Conservation (phyloP, 352 stramenopile species). For the Globisporangium orthogonon region DNA sequence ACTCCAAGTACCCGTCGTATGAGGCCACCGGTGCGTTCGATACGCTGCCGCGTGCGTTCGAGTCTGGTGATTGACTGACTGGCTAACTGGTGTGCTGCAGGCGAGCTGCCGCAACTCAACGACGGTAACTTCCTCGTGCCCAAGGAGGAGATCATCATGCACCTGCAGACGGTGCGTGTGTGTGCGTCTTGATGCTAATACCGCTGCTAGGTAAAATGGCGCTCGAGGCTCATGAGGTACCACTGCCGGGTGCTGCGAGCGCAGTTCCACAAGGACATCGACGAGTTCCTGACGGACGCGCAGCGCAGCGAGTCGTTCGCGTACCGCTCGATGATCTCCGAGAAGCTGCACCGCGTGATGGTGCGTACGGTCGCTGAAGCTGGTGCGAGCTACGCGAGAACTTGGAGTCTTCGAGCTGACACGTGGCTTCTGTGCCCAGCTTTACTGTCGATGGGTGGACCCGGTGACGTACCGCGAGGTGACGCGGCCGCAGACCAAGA, state of each 20-base stretch:
- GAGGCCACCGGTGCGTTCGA: slow-evolving; percentile 53
- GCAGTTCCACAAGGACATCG: slow-evolving; percentile 81
- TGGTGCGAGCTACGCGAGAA: background rate
- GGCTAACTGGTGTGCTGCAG: slow-evolving; percentile 11
- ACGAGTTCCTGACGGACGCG: slow-evolving; percentile 51
- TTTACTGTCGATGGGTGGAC: slow-evolving; percentile 84
- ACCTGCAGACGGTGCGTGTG: slow-evolving; percentile 65
- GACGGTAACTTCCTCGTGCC: slow-evolving; percentile 85
- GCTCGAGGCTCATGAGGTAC: no score
- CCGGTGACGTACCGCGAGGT: slow-evolving; percentile 79
- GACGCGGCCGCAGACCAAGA: slow-evolving; percentile 75
- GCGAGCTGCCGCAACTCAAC: slow-evolving; percentile 75
- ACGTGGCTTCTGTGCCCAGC: slow-evolving; percentile 9
- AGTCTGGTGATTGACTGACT: background rate
- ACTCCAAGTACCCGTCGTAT: slow-evolving; percentile 78
- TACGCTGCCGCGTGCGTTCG: background rate
- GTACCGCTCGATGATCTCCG: slow-evolving; percentile 74
- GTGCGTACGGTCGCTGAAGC: slow-evolving; percentile 10
- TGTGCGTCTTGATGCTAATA: no score
- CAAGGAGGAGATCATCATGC: slow-evolving; percentile 81
- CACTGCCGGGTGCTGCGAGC: background rate
- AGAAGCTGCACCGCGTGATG: slow-evolving; percentile 80
- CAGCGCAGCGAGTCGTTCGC: slow-evolving; percentile 81
- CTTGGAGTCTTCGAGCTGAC: background rate
- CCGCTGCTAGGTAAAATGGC: background rate